Evolutionary conservation across 805 yeast species (phyloP), one percentile per base, ranked within the genome.

Genomic region (Starmerella stigmatis): DNA sequence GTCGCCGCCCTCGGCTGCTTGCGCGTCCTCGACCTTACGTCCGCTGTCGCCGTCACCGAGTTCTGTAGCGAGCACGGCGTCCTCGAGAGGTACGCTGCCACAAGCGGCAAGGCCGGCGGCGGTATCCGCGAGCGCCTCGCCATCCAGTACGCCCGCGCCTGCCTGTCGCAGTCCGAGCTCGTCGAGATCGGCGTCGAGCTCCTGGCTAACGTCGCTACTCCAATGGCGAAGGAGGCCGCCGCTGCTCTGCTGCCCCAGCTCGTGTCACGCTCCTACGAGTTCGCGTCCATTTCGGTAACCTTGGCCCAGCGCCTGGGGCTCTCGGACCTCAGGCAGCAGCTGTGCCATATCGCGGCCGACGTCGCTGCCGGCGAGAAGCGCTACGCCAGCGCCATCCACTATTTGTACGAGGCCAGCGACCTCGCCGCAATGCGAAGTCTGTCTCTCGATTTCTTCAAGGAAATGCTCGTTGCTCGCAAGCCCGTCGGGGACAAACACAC

Each of bases 11-110:
- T 55, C 2, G 37, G 40, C 23, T n/a, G 33, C 22, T 32, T 54
- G 27, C 42, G 48, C 32, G 27, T 28, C 11, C 46, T 55, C 11
- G 52, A 54, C 34, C 12, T 44, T 2, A 15, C 46, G 28, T 29
- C 47, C 6, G 51, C 54, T 5, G 47, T 51, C 2, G 53, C 51
- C 7, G 13, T 46, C 17, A 44, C 51, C 12, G 55, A 54, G 41
- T 47, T 54, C 25, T 48, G 46, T 36, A 32, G 27, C 40, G 53
- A 44, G 27, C n/a, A 41, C 11, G 52, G 51, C 28, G 25, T 43
- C 10, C 42, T 53, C 8, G 40, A 35, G 15, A 29, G 27, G 9
- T 50, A 53, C 31, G 40, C 32, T 12, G 21, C 25, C 20, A 8
- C 29, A 16, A 29, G 41, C 21, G 41, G 42, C 23, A 30, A 26